A percentile compares a stretch with the other conserved stretches of the same genome.
These are phyloP conservation scores for Sinapis alba DNA, from an alignment of 441 rosid genomes.

Conservation along the genomic window DNA sequence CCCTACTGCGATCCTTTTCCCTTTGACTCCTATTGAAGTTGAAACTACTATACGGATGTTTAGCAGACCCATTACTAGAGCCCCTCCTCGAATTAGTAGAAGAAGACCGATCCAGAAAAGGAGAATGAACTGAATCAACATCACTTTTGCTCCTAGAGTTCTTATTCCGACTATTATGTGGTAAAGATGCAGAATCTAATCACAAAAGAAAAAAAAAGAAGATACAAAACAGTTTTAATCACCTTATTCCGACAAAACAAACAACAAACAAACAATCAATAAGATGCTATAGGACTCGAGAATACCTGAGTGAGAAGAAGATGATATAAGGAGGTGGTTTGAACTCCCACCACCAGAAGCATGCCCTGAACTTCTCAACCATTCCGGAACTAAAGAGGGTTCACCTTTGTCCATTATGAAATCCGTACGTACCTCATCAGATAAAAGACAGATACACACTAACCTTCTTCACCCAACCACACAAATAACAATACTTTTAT, in stretches of 20 bases:
- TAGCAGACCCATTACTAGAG: conserved; percentile 45
- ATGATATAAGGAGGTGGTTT: conserved; percentile 42
- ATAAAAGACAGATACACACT: conserved; percentile 13
- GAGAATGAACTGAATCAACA: conserved; percentile 30
- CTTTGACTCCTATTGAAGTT: conserved; percentile 45
- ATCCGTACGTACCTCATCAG: conserved; percentile 53
- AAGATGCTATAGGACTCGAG: neutral
- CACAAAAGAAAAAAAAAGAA: neutral
- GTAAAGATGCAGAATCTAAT: conserved; percentile 33
- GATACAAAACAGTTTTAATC: neutral
- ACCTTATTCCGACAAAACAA: neutral
- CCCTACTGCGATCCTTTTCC: conserved; percentile 46
- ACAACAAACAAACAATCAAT: neutral
- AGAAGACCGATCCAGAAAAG: conserved; percentile 44
- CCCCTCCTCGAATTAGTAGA: conserved; percentile 50
- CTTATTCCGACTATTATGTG: conserved; percentile 35
- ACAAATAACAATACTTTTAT: neutral
- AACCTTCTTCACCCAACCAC: neutral
- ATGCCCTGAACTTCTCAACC: conserved; percentile 58
- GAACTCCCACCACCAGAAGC: conserved; percentile 44
- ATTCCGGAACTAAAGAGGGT: conserved; percentile 59
- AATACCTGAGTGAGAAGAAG: conserved; percentile 49
- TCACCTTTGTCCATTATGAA: conserved; percentile 62
- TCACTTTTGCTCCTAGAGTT: conserved; percentile 42
- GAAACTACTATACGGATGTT: conserved; percentile 46